These are phyloP conservation scores for Lophium mytilinum DNA, from an alignment of 495 filamentous ascomycete genomes.

Conservation along the genomic window DNA sequence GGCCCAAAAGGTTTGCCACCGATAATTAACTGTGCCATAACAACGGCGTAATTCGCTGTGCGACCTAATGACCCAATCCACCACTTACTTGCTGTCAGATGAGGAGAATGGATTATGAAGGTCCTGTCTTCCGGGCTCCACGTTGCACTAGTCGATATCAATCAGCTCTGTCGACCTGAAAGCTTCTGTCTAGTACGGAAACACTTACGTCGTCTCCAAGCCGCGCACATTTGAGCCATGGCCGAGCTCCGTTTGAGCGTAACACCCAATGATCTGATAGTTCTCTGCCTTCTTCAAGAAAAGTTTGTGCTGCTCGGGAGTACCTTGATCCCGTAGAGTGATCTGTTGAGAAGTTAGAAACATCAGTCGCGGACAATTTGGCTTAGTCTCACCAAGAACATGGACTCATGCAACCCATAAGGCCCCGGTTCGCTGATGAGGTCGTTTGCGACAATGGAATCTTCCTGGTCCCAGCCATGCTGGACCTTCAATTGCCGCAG, in stretches of 20 bases:
- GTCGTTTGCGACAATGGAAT: slow-evolving; percentile 49
- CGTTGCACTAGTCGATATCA: slow-evolving; percentile 37
- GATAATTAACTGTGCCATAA: slow-evolving; percentile 64
- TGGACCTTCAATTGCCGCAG: slow-evolving; percentile 53
- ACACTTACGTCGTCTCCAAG: slow-evolving; percentile 50
- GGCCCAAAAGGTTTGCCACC: slow-evolving; percentile 57
- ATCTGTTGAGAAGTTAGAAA: slow-evolving; percentile 34
- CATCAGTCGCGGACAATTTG: neutral
- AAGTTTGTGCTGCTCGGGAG: slow-evolving; percentile 57
- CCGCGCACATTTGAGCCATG: slow-evolving; percentile 44
- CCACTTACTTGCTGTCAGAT: slow-evolving; percentile 65
- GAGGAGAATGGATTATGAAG: slow-evolving; percentile 60
- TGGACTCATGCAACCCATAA: slow-evolving; percentile 57
- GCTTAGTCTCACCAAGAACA: slow-evolving; percentile 49
- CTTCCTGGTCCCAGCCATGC: slow-evolving; percentile 56
- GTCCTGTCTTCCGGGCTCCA: slow-evolving; percentile 61
- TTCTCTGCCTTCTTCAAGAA: slow-evolving; percentile 56
- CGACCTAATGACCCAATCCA: slow-evolving; percentile 69
- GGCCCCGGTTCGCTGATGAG: slow-evolving; percentile 59
- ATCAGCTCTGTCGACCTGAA: no score
- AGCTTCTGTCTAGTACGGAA: no score
- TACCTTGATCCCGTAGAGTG: slow-evolving; percentile 62
- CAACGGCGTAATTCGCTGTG: slow-evolving; percentile 66
- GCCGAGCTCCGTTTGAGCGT: slow-evolving; percentile 42
- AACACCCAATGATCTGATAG: slow-evolving; percentile 57